Conservation (phyloP, 2,329 filamentous ascomycete genomes). For the Exophiala dermatitidis region DNA sequence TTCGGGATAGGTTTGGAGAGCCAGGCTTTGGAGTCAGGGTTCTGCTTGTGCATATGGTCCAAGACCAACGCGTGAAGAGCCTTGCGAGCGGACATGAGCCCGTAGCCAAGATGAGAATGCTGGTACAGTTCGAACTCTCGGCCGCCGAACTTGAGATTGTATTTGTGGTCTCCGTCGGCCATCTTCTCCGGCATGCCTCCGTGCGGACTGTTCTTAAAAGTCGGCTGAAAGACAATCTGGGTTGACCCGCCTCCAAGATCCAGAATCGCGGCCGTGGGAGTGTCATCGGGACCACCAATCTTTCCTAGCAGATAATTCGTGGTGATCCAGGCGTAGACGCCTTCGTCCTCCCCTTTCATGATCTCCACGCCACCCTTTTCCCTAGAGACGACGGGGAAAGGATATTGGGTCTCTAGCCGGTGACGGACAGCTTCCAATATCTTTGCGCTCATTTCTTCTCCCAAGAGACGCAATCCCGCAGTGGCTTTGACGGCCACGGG, state of each 20-base stretch:
- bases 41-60: conserved; percentile 59
- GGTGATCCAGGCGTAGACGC: conserved; percentile 98
- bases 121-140: conserved; percentile 91
- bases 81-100: conserved; percentile 88
- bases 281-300: conserved; percentile 86
- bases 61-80: conserved; percentile 72
- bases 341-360: conserved; percentile 96
- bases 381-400: conserved; percentile 84
- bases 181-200: conserved; percentile 82
- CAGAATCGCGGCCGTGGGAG: conserved; percentile 86
- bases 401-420: conserved; percentile 80
- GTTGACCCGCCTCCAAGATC: conserved; percentile 95
- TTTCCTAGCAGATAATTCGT: conserved; percentile 98
- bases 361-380: conserved; percentile 85
- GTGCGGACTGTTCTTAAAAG: conserved; percentile 64
- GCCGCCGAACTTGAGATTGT: conserved; percentile 81
- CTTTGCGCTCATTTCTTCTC: conserved; percentile 67
- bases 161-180: conserved; percentile 89
- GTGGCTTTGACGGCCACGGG: conserved; percentile 98
- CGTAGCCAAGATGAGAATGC: conserved; percentile 95
- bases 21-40: conserved; percentile 59
- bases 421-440: conserved; percentile 79
- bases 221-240: conserved; percentile 97
- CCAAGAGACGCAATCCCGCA: conserved; percentile 82
- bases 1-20: conserved; percentile 65